Base-by-base conservation (phyloP, 768 basidiomycete genomes). In the Leucocoprinus birnbaumii region DNA sequence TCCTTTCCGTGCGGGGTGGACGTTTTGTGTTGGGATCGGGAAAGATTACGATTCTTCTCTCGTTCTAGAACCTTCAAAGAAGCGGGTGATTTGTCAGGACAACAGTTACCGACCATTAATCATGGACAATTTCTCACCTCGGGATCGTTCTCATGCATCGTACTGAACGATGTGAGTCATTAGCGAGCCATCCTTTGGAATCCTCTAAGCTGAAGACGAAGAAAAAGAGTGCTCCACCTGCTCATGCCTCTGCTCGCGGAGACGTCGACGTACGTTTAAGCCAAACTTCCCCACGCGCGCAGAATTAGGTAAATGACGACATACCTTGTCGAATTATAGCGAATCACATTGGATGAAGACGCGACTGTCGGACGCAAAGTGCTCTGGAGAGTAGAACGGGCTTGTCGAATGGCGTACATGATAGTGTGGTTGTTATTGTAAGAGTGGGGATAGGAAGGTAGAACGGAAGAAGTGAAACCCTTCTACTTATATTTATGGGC, bases 111-210 rank as follows among this genome's bases (percentile, higher is more conserved):
- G 18, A 18, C 11, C 34, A 42, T 1, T 11, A 7, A 2, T 38
- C 2, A 40, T 35, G 9, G 8, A 38, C 10, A 16, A 9, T 27
- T 9, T 59, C 59, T 21, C 55, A 84, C 83, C 63, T 80, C 72
- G 4, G 84, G 73, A 59, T 82, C 76, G 58, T 84, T 84, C 44
- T 80, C 79, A 58, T 83, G 83, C 72, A 83, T 80, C 14, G 83
- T 79, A 66, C 79, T 80, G 58, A 48, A 53, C 19, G 46, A 49
- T 10, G 57, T 16, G 37, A 10, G 40, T 66, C 45, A 48, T 55
- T 25, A 55, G 54, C 27, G 11, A 11, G 43, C 42, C 6, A 14
- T 6, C 10, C 26, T 16, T 37, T 21, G 19, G n/a, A n/a, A 34
- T 31, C 8, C n/a, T 19, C 22, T 16, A 18, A 34, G 21, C 19